phyloP scores from a whole-genome alignment of 805 yeast genomes.

The Grigorovia transvaalensis region DNA sequence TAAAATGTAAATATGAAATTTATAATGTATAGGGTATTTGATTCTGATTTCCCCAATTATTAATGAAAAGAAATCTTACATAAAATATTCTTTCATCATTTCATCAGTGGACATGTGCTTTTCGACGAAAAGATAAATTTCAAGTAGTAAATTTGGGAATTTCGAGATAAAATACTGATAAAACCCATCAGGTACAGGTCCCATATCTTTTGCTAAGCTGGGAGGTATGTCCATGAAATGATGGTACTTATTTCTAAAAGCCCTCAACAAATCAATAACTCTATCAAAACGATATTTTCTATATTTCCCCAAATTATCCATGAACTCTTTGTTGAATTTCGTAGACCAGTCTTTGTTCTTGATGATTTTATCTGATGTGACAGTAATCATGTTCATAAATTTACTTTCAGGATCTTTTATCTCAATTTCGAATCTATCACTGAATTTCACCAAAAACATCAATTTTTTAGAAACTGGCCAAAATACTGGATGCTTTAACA shows the following conservation, averaged over 20 bases:
- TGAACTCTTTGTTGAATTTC: conserved; percentile 58
- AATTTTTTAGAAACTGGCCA: conserved; percentile 69
- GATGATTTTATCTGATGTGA: conserved; percentile 38
- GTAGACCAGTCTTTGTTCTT: conserved; percentile 67
- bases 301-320: conserved; percentile 81
- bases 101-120: conserved; percentile 54
- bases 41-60: neutral
- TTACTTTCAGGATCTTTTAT: conserved; percentile 68
- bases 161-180: conserved; percentile 60
- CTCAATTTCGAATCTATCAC: conserved; percentile 85
- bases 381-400: conserved; percentile 46
- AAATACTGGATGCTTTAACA: conserved; percentile 79
- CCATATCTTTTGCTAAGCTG: conserved; percentile 52
- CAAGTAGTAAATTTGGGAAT: conserved; percentile 75
- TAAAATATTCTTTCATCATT: conserved; percentile 35
- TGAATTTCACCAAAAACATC: conserved; percentile 75
- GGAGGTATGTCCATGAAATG: conserved; percentile 85
- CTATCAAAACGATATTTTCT: conserved; percentile 75
- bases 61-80: neutral
- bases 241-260: conserved; percentile 86
- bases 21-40: neutral
- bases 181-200: conserved; percentile 77
- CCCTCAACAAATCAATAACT: conserved; percentile 78
- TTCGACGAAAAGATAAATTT: conserved; percentile 53
- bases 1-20: neutral